Conservation (phyloP, 2,329 filamentous ascomycete species). For the Fusarium xylarioides region DNA sequence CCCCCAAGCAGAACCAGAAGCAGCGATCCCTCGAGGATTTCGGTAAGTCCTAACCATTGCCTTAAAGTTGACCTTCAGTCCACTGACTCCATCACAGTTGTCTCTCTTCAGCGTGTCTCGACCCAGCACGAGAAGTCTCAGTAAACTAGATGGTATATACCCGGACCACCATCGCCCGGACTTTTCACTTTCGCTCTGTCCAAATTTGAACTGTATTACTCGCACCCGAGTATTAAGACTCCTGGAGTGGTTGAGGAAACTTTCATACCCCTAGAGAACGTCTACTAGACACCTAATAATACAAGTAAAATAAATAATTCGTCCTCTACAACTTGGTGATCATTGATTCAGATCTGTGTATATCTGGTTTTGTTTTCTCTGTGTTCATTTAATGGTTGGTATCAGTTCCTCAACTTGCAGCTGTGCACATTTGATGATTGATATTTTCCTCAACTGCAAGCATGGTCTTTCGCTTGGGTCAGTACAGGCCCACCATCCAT, state of each 20-base stretch:
- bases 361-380: neutral
- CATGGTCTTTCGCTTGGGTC: neutral
- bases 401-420: neutral
- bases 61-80: neutral
- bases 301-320: slow-evolving; percentile 51
- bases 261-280: slow-evolving; percentile 51
- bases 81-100: slow-evolving; percentile 72
- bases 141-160: slow-evolving; percentile 60
- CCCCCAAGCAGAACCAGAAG: slow-evolving; percentile 81
- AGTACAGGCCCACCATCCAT: neutral
- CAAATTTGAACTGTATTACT: slow-evolving; percentile 53
- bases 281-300: slow-evolving; percentile 56
- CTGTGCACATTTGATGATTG: neutral
- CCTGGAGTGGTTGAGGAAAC: slow-evolving; percentile 48
- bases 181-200: slow-evolving; percentile 52
- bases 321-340: neutral
- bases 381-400: neutral
- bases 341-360: too few species aligned
- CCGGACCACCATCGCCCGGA: slow-evolving; percentile 49
- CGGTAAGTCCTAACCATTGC: slow-evolving; percentile 66
- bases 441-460: neutral
- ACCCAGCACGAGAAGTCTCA: slow-evolving; percentile 91
- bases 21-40: slow-evolving; percentile 90
- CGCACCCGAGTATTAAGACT: slow-evolving; percentile 48
- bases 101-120: slow-evolving; percentile 88